A percentile compares a stretch with the other conserved stretches of the same genome.
Conservation (phyloP, 2,329 filamentous ascomycete genomes). For the Simplicillium sp. region DNA sequence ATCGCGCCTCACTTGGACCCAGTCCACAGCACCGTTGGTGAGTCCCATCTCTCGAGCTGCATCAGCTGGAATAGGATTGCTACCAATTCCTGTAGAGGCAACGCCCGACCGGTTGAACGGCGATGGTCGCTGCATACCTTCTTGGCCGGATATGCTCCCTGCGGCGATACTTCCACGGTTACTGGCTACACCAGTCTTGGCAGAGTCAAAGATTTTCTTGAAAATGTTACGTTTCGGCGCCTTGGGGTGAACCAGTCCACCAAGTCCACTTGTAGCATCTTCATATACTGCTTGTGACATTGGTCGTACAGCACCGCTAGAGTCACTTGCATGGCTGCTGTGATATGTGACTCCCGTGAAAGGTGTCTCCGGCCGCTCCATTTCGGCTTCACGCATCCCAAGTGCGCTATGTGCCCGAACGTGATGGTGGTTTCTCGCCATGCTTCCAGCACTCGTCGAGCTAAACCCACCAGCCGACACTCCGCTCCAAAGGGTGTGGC, state of each 20-base stretch:
- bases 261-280: slow-evolving; percentile 60
- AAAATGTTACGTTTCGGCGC: slow-evolving; percentile 83
- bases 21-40: slow-evolving; percentile 56
- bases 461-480: slow-evolving; percentile 84
- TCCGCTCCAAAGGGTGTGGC: slow-evolving; percentile 87
- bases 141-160: slow-evolving; percentile 27
- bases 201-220: slow-evolving; percentile 88
- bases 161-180: slow-evolving; percentile 76
- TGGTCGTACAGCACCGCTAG: slow-evolving; percentile 33
- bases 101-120: slow-evolving; percentile 31
- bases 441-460: slow-evolving; percentile 88
- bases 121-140: slow-evolving; percentile 30
- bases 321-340: slow-evolving; percentile 66
- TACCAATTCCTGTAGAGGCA: slow-evolving; percentile 22
- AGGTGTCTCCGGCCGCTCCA: slow-evolving; percentile 49
- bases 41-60: slow-evolving; percentile 63
- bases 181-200: slow-evolving; percentile 87
- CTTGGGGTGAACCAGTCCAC: slow-evolving; percentile 69
- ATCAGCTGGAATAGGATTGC: slow-evolving; percentile 31
- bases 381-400: slow-evolving; percentile 46
- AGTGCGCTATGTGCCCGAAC: slow-evolving; percentile 54
- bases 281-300: slow-evolving; percentile 58
- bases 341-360: slow-evolving; percentile 83
- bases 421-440: slow-evolving; percentile 61
- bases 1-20: slow-evolving; percentile 95